Evolutionary conservation across 495 filamentous ascomycete genomes (phyloP).

Genomic region (Glarea lozoyensis): DNA sequence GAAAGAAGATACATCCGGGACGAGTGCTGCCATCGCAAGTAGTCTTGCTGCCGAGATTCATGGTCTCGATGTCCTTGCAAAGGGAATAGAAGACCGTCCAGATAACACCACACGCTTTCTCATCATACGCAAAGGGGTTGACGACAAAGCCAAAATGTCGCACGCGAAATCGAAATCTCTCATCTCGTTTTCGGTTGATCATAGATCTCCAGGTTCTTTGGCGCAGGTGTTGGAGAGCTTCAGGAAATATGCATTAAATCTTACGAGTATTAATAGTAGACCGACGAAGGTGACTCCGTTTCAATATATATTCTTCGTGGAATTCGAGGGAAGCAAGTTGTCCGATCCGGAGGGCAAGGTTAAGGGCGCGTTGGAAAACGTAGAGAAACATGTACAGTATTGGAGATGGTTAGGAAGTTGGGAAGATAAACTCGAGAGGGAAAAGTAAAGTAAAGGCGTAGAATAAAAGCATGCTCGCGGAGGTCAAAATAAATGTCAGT

Average conservation of each 20-base stretch:
- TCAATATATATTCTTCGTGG: conserved; percentile 93
- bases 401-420: conserved; percentile 50
- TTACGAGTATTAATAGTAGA: conserved; percentile 84
- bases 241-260: conserved; percentile 58
- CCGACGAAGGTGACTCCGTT: conserved; percentile 69
- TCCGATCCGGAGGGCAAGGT: conserved; percentile 43
- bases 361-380: conserved; percentile 36
- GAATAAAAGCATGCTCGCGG: too few species aligned
- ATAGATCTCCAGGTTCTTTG: conserved; percentile 68
- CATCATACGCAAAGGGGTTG: conserved; percentile 46
- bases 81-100: conserved; percentile 69
- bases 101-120: conserved; percentile 91
- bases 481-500: too few species aligned
- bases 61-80: conserved; percentile 59
- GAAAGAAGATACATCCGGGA: conserved; percentile 44
- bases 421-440: conserved; percentile 20
- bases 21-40: conserved; percentile 68
- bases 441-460: too few species aligned
- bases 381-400: conserved; percentile 33
- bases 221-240: conserved; percentile 76
- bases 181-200: conserved; percentile 72
- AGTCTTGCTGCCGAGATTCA: conserved; percentile 57
- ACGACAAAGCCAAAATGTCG: conserved; percentile 11
- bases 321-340: conserved; percentile 57
- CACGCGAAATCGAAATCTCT: conserved; percentile 49